Conservation (phyloP, 305 asterid species). For the Petunia hybrid region DNA sequence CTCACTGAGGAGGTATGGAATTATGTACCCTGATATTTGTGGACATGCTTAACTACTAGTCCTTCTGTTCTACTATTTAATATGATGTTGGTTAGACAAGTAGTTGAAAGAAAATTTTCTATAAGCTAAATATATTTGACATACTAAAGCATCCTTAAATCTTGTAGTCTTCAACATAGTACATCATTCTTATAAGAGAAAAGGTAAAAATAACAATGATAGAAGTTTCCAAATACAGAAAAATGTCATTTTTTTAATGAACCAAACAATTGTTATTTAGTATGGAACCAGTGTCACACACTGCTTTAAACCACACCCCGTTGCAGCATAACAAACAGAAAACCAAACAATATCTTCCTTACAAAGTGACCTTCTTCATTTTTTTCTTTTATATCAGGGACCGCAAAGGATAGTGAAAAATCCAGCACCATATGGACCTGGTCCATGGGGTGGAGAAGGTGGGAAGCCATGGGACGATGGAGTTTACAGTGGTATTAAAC, state of each 20-base stretch:
- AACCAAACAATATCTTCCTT: too few relatives aligned
- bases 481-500: slow-evolving; percentile 76
- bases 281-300: too few relatives aligned
- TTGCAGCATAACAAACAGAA: not conserved
- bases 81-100: not conserved
- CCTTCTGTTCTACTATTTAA: not conserved
- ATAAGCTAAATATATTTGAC: not conserved
- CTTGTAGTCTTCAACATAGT: not conserved
- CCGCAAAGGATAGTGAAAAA: slow-evolving; percentile 57
- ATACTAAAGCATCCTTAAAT: not conserved
- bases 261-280: too few relatives aligned
- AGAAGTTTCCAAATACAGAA: not conserved
- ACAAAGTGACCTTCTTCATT: slow-evolving; percentile 8
- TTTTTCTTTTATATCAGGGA: slow-evolving; percentile 41
- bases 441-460: slow-evolving; percentile 68
- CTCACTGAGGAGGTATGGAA: slow-evolving; percentile 58
- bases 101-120: not conserved
- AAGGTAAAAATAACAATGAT: too few relatives aligned
- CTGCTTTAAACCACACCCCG: not conserved
- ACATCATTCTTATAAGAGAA: not conserved
- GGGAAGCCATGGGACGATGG: slow-evolving; percentile 90
- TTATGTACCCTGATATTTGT: not conserved
- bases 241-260: slow-evolving; percentile 15
- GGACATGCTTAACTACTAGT: not conserved
- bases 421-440: slow-evolving; percentile 68